Evolutionary conservation across 2,329 filamentous ascomycete genomes (phyloP).

Genomic region (Dendrostoma leiphaemia): DNA sequence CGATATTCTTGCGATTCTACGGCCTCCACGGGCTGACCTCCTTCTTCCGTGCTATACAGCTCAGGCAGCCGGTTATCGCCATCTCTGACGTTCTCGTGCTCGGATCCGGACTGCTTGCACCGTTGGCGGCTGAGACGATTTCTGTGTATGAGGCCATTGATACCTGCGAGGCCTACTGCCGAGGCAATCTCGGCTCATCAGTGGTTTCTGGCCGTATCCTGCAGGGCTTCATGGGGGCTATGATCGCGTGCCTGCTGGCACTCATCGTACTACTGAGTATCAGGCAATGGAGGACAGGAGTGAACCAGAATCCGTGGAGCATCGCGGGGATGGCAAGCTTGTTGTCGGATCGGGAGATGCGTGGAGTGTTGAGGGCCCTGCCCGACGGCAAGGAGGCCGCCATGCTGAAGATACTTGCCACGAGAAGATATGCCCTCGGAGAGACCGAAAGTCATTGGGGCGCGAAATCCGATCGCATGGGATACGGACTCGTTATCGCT

Average conservation of each 20-base stretch:
- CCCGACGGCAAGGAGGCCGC: not conserved
- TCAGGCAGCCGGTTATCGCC: constrained; percentile 5
- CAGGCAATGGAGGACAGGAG: constrained; percentile 29
- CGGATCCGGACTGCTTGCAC: constrained; percentile 8
- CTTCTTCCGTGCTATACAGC: not conserved
- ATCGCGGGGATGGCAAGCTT: constrained; percentile 31
- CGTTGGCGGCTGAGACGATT: constrained; percentile 9
- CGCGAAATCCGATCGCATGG: not conserved
- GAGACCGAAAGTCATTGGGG: not conserved
- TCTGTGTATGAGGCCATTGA: constrained; percentile 3
- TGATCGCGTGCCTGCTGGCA: constrained; percentile 24
- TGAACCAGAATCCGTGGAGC: constrained; percentile 34
- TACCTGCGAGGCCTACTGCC: not conserved
- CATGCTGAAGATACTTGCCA: not conserved
- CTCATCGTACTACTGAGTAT: constrained; percentile 26
- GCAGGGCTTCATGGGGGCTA: constrained; percentile 27
- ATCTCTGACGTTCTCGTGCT: constrained; percentile 13
- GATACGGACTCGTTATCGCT: constrained; percentile 6
- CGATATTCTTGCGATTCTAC: constrained; percentile 11
- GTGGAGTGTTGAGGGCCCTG: not conserved
- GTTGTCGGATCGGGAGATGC: constrained; percentile 23
- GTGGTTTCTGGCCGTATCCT: not conserved
- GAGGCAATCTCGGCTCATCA: constrained; percentile 4
- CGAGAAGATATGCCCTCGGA: not conserved
- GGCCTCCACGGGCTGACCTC: not conserved